Base-by-base conservation (phyloP, 129 eudicot species). In the Helichrysum umbraculigerum region DNA sequence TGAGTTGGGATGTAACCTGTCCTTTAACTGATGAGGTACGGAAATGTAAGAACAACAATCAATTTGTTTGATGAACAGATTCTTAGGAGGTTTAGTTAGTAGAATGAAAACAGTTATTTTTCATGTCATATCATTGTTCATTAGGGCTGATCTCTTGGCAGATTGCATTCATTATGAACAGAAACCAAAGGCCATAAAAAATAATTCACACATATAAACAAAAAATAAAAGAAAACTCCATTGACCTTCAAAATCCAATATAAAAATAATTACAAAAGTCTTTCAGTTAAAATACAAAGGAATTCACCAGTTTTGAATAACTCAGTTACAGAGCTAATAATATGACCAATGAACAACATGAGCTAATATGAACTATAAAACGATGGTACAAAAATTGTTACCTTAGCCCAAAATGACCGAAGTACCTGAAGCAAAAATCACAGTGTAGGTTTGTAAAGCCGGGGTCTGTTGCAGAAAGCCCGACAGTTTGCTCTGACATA, bases 401-500 rank as follows among this genome's bases (percentile, higher is more conserved):
- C 47, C 71, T 37, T 74, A 52, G 42, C 10, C 3, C 35, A 9
- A 47, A 17, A 32, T 4, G 25, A 52, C 5, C 60, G 44, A 50
- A 20, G 41, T 41, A 41, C 12, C 50, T 20, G 16, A 2, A 12
- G 14, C 68, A 7, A 22, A 20, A 63, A 83, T 86, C 81, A 86
- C 41, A 47, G 75, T 15, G 86, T 73, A 33, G 96, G 90, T 76
- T 83, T 85, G 74, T 81, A 85, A 39, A 92, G 85, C 70, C 91
- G 89, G 9, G 98, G 96, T n/a, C 89, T 87, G 33, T 92, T 89
- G 70, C 98, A 92, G 81, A 89, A 92, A 42, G 83, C 68, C 39
- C 96, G 87, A 6, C 93, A 84, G 66, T 89, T 88, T 68, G 89
- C 84, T 80, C 74, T 92, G 51, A 92, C 93, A 20, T 84, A 76